These are phyloP conservation scores for Cyberlindnera xishuangbannaensis DNA, from an alignment of 805 yeast species.

Conservation along the genomic window DNA sequence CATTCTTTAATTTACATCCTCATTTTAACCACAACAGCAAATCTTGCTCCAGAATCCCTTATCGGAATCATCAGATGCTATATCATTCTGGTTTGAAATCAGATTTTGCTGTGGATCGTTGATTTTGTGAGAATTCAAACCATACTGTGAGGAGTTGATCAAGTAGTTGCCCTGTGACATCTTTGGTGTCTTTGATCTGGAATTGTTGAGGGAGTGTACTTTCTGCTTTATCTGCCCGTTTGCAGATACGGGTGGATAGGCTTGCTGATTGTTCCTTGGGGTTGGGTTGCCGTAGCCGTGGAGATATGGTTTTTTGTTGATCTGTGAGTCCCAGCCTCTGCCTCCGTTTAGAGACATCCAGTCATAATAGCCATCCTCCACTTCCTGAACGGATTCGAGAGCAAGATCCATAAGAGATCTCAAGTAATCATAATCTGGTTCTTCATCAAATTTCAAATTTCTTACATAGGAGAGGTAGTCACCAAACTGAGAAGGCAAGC, in stretches of 20 bases:
- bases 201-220: constrained; percentile 25
- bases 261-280: constrained; percentile 40
- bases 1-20: neutral
- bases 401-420: constrained; percentile 74
- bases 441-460: constrained; percentile 84
- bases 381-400: constrained; percentile 61
- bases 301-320: constrained; percentile 86
- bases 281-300: constrained; percentile 97
- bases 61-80: constrained; percentile 17
- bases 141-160: constrained; percentile 24
- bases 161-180: constrained; percentile 19
- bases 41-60: constrained; percentile 24
- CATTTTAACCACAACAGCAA: constrained; percentile 21
- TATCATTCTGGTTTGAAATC: constrained; percentile 21
- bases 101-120: constrained; percentile 23
- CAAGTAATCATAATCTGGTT: constrained; percentile 89
- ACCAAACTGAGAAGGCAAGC: constrained; percentile 79
- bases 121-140: constrained; percentile 19
- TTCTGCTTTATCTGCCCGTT: constrained; percentile 20
- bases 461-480: constrained; percentile 87
- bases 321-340: constrained; percentile 88
- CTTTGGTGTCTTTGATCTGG: constrained; percentile 25
- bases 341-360: constrained; percentile 98
- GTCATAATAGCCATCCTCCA: constrained; percentile 87
- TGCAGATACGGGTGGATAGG: constrained; percentile 6